Conservation (phyloP, 2,329 filamentous ascomycete genomes). For the Microdochium trichocladiopsis region DNA sequence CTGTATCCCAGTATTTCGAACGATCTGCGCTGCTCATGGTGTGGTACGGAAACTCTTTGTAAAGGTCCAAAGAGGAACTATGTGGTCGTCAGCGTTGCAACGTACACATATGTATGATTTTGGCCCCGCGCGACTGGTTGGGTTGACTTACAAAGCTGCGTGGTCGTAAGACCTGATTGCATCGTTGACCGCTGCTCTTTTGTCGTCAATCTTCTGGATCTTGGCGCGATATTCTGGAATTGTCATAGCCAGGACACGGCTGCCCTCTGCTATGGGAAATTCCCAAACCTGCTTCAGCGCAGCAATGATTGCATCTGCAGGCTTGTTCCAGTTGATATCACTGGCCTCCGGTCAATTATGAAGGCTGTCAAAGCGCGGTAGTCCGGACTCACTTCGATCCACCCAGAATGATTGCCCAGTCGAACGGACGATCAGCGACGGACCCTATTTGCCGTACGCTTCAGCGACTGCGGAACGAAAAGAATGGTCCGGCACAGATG, state of each 20-base stretch:
- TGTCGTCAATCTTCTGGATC: slow-evolving; percentile 1
- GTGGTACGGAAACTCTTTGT: slow-evolving; percentile 3
- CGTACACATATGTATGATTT: no score
- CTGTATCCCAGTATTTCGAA: slow-evolving; percentile 3
- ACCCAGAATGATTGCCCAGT: slow-evolving; percentile 3
- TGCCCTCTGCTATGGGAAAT: slow-evolving; percentile 1
- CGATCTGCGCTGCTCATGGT: slow-evolving; percentile 1
- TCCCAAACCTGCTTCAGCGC: slow-evolving; percentile 2
- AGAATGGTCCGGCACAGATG: no score
- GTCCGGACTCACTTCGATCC: slow-evolving; percentile 2
- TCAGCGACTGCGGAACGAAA: no score
- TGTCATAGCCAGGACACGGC: slow-evolving; percentile 2
- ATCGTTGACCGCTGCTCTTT: slow-evolving; percentile 1
- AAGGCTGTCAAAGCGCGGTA: not conserved
- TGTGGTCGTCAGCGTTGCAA: not conserved
- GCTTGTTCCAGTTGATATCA: slow-evolving; percentile 3
- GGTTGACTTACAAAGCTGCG: not conserved
- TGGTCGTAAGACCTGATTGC: not conserved
- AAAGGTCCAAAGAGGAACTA: slow-evolving; percentile 3
- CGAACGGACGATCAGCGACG: slow-evolving; percentile 2
- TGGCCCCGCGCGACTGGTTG: no score
- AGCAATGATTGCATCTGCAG: not conserved
- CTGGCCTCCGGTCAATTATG: not conserved
- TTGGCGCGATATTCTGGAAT: slow-evolving; percentile 2
- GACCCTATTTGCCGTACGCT: not conserved